A percentile compares a stretch with the other conserved stretches of the same genome.
Conservation (phyloP, 116 monocot species). For the Phalaenopsis hybrid region DNA sequence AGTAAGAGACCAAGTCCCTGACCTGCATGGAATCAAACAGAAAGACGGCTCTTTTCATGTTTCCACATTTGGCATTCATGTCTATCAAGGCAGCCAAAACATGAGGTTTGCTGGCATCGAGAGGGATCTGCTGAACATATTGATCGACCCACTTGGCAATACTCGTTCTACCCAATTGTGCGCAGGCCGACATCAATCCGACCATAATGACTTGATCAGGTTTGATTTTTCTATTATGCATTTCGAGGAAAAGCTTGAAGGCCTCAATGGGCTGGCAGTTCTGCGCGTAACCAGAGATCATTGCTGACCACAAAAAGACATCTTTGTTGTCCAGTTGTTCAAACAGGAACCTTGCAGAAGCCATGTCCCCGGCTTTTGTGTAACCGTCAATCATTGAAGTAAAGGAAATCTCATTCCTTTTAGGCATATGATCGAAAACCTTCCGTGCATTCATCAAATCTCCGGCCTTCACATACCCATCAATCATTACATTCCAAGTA, state of each 20-base stretch:
- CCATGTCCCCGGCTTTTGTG: constrained; percentile 42
- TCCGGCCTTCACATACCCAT: constrained; percentile 46
- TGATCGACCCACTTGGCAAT: not conserved
- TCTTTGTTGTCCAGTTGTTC: constrained; percentile 29
- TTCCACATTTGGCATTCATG: constrained; percentile 71
- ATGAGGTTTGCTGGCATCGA: constrained; percentile 13
- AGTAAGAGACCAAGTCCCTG: constrained; percentile 62
- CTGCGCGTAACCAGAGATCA: constrained; percentile 63
- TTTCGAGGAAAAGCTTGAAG: constrained; percentile 37
- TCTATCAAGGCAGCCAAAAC: constrained; percentile 51
- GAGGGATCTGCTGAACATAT: constrained; percentile 49
- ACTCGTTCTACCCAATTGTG: constrained; percentile 31
- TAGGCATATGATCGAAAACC: constrained; percentile 37
- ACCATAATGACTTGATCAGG: constrained; percentile 61
- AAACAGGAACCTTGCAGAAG: constrained; percentile 42
- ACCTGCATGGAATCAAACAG: constrained; percentile 34
- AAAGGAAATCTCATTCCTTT: constrained; percentile 54
- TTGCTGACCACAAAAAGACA: constrained; percentile 54
- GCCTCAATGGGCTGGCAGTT: constrained; percentile 54
- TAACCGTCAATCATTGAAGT: constrained; percentile 58
- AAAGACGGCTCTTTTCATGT: constrained; percentile 33
- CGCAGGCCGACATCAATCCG: constrained; percentile 32
- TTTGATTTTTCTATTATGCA: constrained; percentile 30
- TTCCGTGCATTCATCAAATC: constrained; percentile 25
- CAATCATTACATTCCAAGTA: constrained; percentile 69